phyloP scores from a whole-genome alignment of 768 basidiomycete species.

The Phlebiopsis flavidoalba region DNA sequence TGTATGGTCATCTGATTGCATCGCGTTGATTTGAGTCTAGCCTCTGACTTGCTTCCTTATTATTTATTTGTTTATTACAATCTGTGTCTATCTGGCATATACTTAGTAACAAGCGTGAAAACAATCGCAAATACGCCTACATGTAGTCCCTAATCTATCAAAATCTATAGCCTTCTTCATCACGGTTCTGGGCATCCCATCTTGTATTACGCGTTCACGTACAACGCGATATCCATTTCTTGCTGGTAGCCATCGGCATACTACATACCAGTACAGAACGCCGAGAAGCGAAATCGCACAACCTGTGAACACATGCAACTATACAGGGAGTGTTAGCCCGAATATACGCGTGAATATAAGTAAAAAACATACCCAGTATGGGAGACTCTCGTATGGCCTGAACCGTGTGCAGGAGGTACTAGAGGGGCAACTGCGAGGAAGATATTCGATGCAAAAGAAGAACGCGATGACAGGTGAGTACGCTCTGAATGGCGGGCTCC shows the following conservation, averaged over 20 bases:
- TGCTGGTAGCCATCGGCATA: conserved; percentile 23
- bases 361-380: conserved; percentile 56
- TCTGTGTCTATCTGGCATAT: too few relatives aligned
- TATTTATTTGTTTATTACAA: too few relatives aligned
- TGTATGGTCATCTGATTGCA: too few relatives aligned
- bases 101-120: too few relatives aligned
- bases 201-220: conserved; percentile 20
- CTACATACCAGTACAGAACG: conserved; percentile 28
- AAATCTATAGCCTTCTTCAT: conserved; percentile 35
- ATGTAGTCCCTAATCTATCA: too few relatives aligned
- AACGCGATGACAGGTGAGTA: conserved; percentile 42
- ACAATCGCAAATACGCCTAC: too few relatives aligned
- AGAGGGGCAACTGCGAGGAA: conserved; percentile 61
- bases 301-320: conserved; percentile 28
- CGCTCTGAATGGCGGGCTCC: conserved; percentile 64
- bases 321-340: background rate
- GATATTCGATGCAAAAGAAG: conserved; percentile 61
- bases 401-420: conserved; percentile 53
- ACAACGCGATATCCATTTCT: conserved; percentile 24
- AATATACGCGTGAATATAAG: background rate
- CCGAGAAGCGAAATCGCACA: conserved; percentile 21
- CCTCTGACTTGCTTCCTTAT: too few relatives aligned
- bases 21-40: too few relatives aligned
- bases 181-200: conserved; percentile 49
- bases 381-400: conserved; percentile 49